A percentile compares a stretch with the other conserved stretches of the same genome.
These are phyloP conservation scores for Xylaria telfairii DNA, from an alignment of 495 filamentous ascomycete genomes.

Conservation along the genomic window DNA sequence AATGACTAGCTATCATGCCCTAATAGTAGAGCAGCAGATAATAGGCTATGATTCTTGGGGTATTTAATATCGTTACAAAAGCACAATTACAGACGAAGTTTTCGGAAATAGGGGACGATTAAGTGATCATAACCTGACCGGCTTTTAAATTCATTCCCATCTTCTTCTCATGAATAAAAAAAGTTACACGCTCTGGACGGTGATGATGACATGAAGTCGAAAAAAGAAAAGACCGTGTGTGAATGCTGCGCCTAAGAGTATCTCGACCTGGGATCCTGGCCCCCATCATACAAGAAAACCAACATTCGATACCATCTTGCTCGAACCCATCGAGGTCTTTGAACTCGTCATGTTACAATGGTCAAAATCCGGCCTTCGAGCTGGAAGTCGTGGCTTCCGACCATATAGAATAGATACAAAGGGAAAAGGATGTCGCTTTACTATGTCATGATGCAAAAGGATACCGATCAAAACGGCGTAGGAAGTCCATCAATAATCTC, in stretches of 20 bases:
- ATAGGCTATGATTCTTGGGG: background rate
- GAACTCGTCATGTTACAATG: constrained; percentile 19
- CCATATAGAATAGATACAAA: constrained; percentile 50
- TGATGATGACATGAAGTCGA: background rate
- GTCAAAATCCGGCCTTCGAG: background rate
- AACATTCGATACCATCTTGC: background rate
- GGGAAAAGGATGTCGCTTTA: constrained; percentile 33
- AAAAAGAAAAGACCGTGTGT: constrained; percentile 17
- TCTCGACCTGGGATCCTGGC: constrained; percentile 8
- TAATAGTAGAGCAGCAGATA: background rate
- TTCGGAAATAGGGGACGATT: background rate
- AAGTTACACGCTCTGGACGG: constrained; percentile 1
- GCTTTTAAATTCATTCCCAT: constrained; percentile 5
- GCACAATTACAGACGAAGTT: background rate
- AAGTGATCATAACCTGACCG: background rate
- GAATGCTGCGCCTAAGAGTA: constrained; percentile 22
- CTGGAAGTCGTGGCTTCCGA: constrained; percentile 26
- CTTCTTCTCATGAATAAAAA: constrained; percentile 13
- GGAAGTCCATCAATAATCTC: constrained; percentile 27
- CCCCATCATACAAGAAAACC: constrained; percentile 17
- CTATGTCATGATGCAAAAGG: constrained; percentile 26
- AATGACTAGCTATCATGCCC: too few species aligned
- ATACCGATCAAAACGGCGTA: constrained; percentile 30
- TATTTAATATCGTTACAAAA: background rate
- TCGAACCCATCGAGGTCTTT: constrained; percentile 14